phyloP scores from a whole-genome alignment of 2,329 filamentous ascomycete species.

The Phaeoacremonium minimum region DNA sequence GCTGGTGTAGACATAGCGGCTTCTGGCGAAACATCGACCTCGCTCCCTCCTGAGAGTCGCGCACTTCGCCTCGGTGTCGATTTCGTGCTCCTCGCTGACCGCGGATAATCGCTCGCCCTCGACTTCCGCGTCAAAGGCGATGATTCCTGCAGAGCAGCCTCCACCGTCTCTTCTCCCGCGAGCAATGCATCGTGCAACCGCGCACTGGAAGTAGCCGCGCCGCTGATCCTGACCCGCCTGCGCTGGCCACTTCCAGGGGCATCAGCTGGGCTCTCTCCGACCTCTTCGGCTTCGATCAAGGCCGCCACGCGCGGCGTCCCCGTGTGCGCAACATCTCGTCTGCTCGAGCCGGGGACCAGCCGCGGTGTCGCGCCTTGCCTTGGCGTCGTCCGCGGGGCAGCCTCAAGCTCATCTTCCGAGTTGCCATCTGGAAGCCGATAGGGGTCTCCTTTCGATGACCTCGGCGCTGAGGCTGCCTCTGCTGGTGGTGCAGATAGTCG shows the following conservation, averaged over 20 bases:
- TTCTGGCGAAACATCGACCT: too few species aligned
- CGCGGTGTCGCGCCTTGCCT: slow-evolving; percentile 7
- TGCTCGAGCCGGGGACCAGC: too few species aligned
- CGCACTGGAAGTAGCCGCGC: slow-evolving; percentile 31
- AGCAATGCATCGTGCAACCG: slow-evolving; percentile 32
- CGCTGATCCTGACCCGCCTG: slow-evolving; percentile 29
- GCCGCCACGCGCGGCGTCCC: slow-evolving; percentile 6
- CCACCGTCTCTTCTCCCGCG: slow-evolving; percentile 17
- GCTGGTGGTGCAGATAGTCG: neutral
- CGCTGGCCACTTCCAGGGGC: slow-evolving; percentile 53
- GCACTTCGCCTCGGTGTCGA: slow-evolving; percentile 12
- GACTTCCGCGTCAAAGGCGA: slow-evolving; percentile 40
- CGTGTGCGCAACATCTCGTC: too few species aligned
- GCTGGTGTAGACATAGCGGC: too few species aligned
- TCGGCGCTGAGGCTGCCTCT: neutral
- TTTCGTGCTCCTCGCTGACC: slow-evolving; percentile 24
- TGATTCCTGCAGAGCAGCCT: slow-evolving; percentile 25
- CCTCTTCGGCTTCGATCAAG: slow-evolving; percentile 29
- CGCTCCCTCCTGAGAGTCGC: slow-evolving; percentile 4
- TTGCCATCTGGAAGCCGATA: neutral
- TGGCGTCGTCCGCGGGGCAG: slow-evolving; percentile 2
- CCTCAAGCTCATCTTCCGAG: neutral
- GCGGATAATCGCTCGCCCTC: slow-evolving; percentile 25
- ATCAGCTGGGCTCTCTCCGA: slow-evolving; percentile 48
- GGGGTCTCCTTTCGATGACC: neutral